Conservation (phyloP, 208 protist species). For the Wallacemonas rigidus region DNA sequence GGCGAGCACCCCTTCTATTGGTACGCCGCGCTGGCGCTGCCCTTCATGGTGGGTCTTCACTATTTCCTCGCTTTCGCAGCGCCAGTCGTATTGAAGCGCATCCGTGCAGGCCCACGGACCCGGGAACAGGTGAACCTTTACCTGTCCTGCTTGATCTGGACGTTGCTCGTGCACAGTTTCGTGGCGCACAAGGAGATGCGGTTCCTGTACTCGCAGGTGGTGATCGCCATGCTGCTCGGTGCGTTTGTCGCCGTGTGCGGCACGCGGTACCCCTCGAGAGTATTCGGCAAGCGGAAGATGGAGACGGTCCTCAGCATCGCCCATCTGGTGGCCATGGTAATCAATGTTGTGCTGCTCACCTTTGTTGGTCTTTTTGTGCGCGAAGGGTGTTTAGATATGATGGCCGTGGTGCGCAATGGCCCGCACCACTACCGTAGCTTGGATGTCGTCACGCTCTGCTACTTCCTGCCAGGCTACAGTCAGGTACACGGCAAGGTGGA, state of each 20-base stretch:
- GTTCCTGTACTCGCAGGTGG: constrained; percentile 72
- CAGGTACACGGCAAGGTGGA: constrained; percentile 76
- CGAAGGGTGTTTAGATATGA: constrained; percentile 39
- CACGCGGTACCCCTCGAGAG: constrained; percentile 12
- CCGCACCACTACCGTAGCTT: constrained; percentile 36
- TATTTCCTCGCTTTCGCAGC: constrained; percentile 10
- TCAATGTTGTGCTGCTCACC: constrained; percentile 43
- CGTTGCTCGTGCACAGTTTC: constrained; percentile 72
- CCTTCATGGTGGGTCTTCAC: constrained; percentile 58
- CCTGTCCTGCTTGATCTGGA: constrained; percentile 31
- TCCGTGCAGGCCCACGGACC: constrained; percentile 15
- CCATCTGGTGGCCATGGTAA: not conserved
- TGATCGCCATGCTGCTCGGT: constrained; percentile 47
- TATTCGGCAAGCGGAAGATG: not conserved
- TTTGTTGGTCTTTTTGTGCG: constrained; percentile 53
- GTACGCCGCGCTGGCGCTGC: constrained; percentile 78
- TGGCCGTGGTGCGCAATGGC: constrained; percentile 43
- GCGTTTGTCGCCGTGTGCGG: constrained; percentile 41
- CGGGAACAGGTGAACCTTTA: constrained; percentile 15
- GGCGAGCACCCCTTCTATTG: constrained; percentile 88
- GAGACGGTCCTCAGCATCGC: not conserved
- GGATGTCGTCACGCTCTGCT: constrained; percentile 72
- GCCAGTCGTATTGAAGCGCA: constrained; percentile 24
- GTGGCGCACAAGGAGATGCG: constrained; percentile 95
- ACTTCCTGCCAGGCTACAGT: constrained; percentile 68